Evolutionary conservation across 2,329 filamentous ascomycete species (phyloP).

Genomic region (Aspergillus ruber): DNA sequence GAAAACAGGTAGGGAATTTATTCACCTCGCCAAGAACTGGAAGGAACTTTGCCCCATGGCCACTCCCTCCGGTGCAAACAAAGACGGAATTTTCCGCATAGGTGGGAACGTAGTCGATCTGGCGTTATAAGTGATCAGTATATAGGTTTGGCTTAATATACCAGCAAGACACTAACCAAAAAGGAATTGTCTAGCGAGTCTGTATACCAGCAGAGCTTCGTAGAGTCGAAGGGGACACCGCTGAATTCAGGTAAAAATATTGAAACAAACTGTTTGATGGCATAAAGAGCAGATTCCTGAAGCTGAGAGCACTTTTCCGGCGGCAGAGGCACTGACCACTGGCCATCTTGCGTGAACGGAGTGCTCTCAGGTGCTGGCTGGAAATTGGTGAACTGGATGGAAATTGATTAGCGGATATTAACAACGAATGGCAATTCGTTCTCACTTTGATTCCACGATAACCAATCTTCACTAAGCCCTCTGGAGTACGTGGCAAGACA

Average conservation of each 20-base stretch:
- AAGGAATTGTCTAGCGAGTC: neutral
- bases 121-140: too few species aligned
- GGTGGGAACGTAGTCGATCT: too few species aligned
- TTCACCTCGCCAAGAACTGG: too few species aligned
- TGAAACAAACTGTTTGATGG: neutral
- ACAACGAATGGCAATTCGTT: neutral
- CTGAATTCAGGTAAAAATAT: neutral
- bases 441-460: neutral
- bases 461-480: neutral
- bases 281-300: conserved; percentile 10
- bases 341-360: conserved; percentile 23
- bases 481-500: conserved; percentile 15
- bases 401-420: neutral
- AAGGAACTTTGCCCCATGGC: too few species aligned
- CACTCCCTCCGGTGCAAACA: too few species aligned
- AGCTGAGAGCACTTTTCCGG: conserved; percentile 11
- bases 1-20: too few species aligned
- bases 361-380: conserved; percentile 19
- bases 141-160: too few species aligned
- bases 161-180: too few species aligned
- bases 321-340: conserved; percentile 27
- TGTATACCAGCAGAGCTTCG: neutral
- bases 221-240: neutral
- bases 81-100: too few species aligned
- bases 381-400: conserved; percentile 26